Base-by-base conservation (phyloP, 441 rosid genomes). In the Euphorbia schlechtendalii region DNA sequence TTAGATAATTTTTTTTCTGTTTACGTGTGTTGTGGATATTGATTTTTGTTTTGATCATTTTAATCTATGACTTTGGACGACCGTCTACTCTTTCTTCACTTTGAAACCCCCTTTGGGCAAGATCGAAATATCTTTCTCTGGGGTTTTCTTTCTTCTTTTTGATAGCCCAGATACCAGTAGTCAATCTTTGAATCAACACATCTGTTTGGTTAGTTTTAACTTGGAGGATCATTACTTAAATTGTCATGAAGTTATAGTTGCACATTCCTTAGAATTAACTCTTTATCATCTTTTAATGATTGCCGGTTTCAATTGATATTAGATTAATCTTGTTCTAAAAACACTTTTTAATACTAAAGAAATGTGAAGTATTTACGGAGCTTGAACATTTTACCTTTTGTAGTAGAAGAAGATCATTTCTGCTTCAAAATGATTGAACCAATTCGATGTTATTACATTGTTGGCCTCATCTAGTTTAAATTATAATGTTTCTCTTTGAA, bases 71-170 rank as follows among this genome's bases (percentile, higher is more conserved):
- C 11, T 32, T 18, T 46, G 52, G 52, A 46, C 18, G 52, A 0
- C 4, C 61, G 28, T 57, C n/a, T 57, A 57, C 22, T n/a, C 13
- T 57, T 57, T n/a, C 14, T 57, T 57, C 18, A n/a, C 25, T 57
- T 32, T 57, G 13, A 3, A 14, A 11, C 24, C 7, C 14, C 32
- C 43, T 57, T 32, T 32, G 21, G 21, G 1, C 6, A 22, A n/a
- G 25, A 21, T 38, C 12, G 4, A 1, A 12, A 43, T 61, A 43
- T 11, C 14, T 20, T 15, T 6, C 54, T 62, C 28, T 14, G 34
- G 18, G 34, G 34, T 55, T 55, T 27, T 53, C 28, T 53, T 22
- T 22, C 12, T 12, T 55, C 13, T 55, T 27, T 15, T 25, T 55
- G 7, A 36, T 21, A 21, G 40, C 21, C 27, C 14, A 8, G 21